A percentile compares a stretch with the other conserved stretches of the same genome.
These are phyloP conservation scores for Piper betle DNA, from an alignment of 164 flowering plant species.

Conservation along the genomic window DNA sequence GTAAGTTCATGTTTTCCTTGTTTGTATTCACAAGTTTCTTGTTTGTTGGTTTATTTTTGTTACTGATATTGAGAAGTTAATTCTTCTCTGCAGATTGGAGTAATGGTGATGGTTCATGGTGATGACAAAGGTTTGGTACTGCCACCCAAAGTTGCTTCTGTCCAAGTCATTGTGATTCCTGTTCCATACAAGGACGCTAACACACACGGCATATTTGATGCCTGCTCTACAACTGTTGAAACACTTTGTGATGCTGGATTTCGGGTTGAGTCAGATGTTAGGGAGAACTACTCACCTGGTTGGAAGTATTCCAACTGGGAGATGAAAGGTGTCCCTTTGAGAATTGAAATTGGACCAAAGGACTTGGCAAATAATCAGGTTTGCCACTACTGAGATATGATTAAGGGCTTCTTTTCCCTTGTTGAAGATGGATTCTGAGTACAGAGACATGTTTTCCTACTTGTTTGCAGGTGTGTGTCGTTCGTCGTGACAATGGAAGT, in stretches of 20 bases:
- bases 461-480: slow-evolving; percentile 53
- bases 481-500: slow-evolving; percentile 73
- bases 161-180: slow-evolving; percentile 77
- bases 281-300: slow-evolving; percentile 92
- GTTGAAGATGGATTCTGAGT: not conserved
- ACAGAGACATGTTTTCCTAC: not conserved
- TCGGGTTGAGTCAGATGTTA: slow-evolving; percentile 59
- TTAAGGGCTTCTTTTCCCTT: not conserved
- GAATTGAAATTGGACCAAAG: slow-evolving; percentile 94
- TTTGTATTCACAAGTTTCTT: not conserved
- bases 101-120: slow-evolving; percentile 97
- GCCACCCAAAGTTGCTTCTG: slow-evolving; percentile 84
- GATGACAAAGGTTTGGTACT: slow-evolving; percentile 94
- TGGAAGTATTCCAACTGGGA: slow-evolving; percentile 99
- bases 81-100: slow-evolving; percentile 54
- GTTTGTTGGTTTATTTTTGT: not conserved
- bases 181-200: slow-evolving; percentile 87
- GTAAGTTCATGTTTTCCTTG: slow-evolving; percentile 16
- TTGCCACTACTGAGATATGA: not conserved
- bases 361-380: slow-evolving; percentile 88
- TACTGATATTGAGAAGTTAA: not conserved
- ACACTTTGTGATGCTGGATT: slow-evolving; percentile 53
- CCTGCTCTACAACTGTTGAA: slow-evolving; percentile 59
- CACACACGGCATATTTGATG: slow-evolving; percentile 65
- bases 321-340: slow-evolving; percentile 92